phyloP scores from a whole-genome alignment of 495 filamentous ascomycete genomes.

The Aspergillus baeticus region DNA sequence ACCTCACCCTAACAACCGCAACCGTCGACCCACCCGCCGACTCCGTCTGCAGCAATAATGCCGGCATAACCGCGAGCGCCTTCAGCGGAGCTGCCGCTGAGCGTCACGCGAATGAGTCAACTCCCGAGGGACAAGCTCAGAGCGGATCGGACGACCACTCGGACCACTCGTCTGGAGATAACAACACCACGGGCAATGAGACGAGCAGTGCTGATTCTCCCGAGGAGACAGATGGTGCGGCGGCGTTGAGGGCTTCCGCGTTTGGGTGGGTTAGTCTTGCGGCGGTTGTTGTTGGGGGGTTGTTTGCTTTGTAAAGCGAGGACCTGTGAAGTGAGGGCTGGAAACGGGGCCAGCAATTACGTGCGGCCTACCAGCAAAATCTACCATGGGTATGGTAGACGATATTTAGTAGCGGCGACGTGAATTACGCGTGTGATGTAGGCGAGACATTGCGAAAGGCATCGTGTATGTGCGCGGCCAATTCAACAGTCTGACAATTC shows the following conservation, averaged over 20 bases:
- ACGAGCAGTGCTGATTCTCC: slow-evolving; percentile 17
- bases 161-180: not conserved
- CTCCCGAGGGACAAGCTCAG: slow-evolving; percentile 27
- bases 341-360: too few species aligned
- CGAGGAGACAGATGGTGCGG: slow-evolving; percentile 27
- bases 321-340: too few species aligned
- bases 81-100: slow-evolving; percentile 31
- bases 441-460: too few species aligned
- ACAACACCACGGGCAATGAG: not conserved
- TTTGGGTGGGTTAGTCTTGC: slow-evolving; percentile 35
- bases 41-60: slow-evolving; percentile 50
- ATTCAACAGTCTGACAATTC: too few species aligned
- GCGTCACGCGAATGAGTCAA: slow-evolving; percentile 40
- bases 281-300: slow-evolving; percentile 28
- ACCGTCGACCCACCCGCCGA: slow-evolving; percentile 24
- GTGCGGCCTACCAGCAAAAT: too few species aligned
- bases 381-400: too few species aligned
- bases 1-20: slow-evolving; percentile 53
- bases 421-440: too few species aligned
- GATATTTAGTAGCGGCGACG: too few species aligned
- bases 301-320: slow-evolving; percentile 28
- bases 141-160: slow-evolving; percentile 14
- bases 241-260: slow-evolving; percentile 23
- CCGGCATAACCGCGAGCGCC: slow-evolving; percentile 39
- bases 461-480: too few species aligned